Base-by-base conservation (phyloP, 768 basidiomycete genomes). In the Agaricus sinodeliciosus region DNA sequence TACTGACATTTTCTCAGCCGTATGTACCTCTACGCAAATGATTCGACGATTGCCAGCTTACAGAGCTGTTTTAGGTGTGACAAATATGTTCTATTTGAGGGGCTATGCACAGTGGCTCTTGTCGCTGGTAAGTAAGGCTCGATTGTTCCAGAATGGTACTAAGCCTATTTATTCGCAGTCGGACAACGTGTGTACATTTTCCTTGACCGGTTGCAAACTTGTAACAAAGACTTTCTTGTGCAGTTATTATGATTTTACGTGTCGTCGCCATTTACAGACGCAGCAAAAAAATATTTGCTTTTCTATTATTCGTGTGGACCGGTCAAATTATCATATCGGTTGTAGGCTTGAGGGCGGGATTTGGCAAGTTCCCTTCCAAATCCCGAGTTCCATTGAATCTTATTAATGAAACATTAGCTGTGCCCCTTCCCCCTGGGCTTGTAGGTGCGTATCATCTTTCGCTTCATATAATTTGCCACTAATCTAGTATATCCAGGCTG, bases 161-260 rank as follows among this genome's bases (percentile, higher is more conserved):
- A 8, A 31, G 9, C 5, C 6, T 35, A 15, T 9, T 35, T 18
- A 12, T 18, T 18, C 18, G 3, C 31, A 47, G 54, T 48, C 39
- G 44, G 36, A 19, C 43, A 44, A 39, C 25, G 67, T 64, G 50
- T 48, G 62, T 43, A 8, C n/a, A 18, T 19, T 18, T 8, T 9
- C 9, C 3, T 16, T 15, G 12, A n/a, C n/a, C 2, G 25, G 11
- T 11, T 19, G 1, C 12, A 27, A 4, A 26, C n/a, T 26, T 28
- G 25, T 9, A 31, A 4, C 22, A 16, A 4, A 37, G 7, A 37
- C 2, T 9, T 8, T 12, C 11, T 56, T 18, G 16, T 28, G 13
- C 39, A 68, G 67, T 64, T 25, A 60, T 67, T 25, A 67, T 68
- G 67, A 66, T 68, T 35, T 58, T 68, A n/a, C 63, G 67, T 0